These are phyloP conservation scores for Obelidium mucronatum DNA, from an alignment of 192 early-diverging fungal genomes.

Conservation along the genomic window DNA sequence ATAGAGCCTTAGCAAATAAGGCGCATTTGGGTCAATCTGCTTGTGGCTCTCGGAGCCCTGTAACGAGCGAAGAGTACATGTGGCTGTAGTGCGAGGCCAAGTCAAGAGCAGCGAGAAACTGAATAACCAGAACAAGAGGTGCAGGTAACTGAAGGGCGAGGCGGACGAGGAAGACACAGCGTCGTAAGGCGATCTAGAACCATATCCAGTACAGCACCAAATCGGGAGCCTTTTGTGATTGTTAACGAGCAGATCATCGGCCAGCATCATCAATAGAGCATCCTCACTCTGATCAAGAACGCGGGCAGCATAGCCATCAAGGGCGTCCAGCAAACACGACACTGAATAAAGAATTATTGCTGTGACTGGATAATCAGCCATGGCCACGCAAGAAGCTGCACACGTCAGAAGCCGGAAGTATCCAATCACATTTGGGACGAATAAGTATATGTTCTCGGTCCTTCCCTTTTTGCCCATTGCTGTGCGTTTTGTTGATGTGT, in stretches of 20 bases:
- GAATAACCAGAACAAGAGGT: slow-evolving; percentile 78
- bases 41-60: slow-evolving; percentile 93
- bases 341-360: slow-evolving; percentile 83
- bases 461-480: background rate
- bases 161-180: slow-evolving; percentile 87
- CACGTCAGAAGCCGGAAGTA: slow-evolving; percentile 87
- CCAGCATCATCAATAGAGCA: too few relatives aligned
- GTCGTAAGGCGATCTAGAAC: slow-evolving; percentile 97
- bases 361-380: slow-evolving; percentile 70
- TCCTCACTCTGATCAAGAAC: slow-evolving; percentile 85
- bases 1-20: slow-evolving; percentile 84
- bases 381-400: slow-evolving; percentile 73
- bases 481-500: background rate
- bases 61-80: slow-evolving; percentile 92
- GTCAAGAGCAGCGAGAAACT: slow-evolving; percentile 91
- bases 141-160: slow-evolving; percentile 73
- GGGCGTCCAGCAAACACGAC: slow-evolving; percentile 93
- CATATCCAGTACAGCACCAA: slow-evolving; percentile 99
- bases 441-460: slow-evolving; percentile 50
- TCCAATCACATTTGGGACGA: slow-evolving; percentile 84
- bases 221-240: slow-evolving; percentile 62
- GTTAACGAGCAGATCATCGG: too few relatives aligned
- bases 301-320: slow-evolving; percentile 95
- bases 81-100: slow-evolving; percentile 98
- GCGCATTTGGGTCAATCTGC: slow-evolving; percentile 74